Base-by-base conservation (phyloP, 2,329 filamentous ascomycete genomes). In the Hymenoscyphus fraxineus region DNA sequence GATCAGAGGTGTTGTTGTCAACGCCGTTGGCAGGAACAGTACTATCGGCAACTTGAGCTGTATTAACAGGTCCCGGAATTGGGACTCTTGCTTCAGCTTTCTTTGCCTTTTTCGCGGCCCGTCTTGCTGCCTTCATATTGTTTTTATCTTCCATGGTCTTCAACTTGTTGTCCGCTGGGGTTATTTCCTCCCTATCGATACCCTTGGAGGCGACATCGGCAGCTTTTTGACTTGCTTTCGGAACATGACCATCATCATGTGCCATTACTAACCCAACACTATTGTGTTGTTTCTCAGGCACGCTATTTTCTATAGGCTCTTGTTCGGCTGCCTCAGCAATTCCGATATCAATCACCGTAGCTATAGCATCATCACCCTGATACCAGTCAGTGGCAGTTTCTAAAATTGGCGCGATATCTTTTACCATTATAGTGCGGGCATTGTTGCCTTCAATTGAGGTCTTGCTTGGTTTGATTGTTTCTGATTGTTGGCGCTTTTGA, bases 311-410 rank as follows among this genome's bases (percentile, higher is more conserved):
- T 13, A 19, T 44, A 16, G 41, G n/a, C 5, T 27, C 47, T 54
- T 27, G 19, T 22, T 54, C 47, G 10, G 22, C 47, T 54, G 12
- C 47, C 10, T 54, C 47, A 12, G 22, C 19, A 54, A 5, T 13
- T 12, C n/a, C 19, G 27, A 19, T 54, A 54, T 54, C 47, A 54
- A 27, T 54, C 3, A 54, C 47, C 47, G n/a, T 57, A 57, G 55
- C 55, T n/a, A 31, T 38, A 15, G 55, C 55, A 57, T 57, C 55
- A 35, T 57, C 31, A 32, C 31, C 31, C 27, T 57, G 31, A 32
- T 57, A 57, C 55, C 55, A 57, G 32, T 35, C 55, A 57, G 13
- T 27, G 55, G 55, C 55, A 32, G 27, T 19, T 32, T 57, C 15
- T 4, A 57, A 38, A 38, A 3, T 16, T 38, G 55, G 55, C 55